A percentile compares a stretch with the other conserved stretches of the same genome.
phyloP scores from a whole-genome alignment of 495 filamentous ascomycete species.

The Lasiosphaeris hirsuta region DNA sequence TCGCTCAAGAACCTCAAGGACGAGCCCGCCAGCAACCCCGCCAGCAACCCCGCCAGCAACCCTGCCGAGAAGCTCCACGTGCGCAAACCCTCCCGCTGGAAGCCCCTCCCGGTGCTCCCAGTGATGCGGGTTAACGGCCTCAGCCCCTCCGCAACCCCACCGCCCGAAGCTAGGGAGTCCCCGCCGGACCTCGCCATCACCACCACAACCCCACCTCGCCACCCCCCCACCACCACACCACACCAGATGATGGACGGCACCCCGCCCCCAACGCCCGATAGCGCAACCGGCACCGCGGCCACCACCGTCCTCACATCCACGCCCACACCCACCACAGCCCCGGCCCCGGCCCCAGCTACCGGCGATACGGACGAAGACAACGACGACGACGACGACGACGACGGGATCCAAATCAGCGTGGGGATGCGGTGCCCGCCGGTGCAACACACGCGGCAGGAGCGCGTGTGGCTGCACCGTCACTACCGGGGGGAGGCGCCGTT shows the following conservation, averaged over 20 bases:
- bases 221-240: not conserved
- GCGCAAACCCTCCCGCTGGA: constrained; percentile 23
- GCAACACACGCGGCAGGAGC: constrained; percentile 25
- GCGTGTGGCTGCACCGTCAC: constrained; percentile 41
- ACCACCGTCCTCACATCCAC: not conserved
- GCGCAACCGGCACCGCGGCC: constrained; percentile 5
- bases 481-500: constrained; percentile 42
- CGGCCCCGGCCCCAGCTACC: not conserved
- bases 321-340: not conserved
- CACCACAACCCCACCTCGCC: not conserved
- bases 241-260: not conserved
- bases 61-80: not conserved
- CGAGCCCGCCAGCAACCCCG: not conserved
- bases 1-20: constrained; percentile 8
- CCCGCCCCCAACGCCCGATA: constrained; percentile 21
- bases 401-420: not conserved
- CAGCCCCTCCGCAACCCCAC: too few species aligned
- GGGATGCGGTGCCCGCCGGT: not conserved
- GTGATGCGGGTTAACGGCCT: not conserved
- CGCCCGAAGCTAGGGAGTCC: not conserved
- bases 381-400: not conserved
- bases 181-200: not conserved
- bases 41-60: not conserved
- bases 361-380: too few species aligned
- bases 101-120: constrained; percentile 22